Percentiles rank a stretch among this genome's conserved stretches.
Evolutionary conservation across 371 early-diverging fungal genomes (phyloP).

Genomic region (Mucor saturninus): DNA sequence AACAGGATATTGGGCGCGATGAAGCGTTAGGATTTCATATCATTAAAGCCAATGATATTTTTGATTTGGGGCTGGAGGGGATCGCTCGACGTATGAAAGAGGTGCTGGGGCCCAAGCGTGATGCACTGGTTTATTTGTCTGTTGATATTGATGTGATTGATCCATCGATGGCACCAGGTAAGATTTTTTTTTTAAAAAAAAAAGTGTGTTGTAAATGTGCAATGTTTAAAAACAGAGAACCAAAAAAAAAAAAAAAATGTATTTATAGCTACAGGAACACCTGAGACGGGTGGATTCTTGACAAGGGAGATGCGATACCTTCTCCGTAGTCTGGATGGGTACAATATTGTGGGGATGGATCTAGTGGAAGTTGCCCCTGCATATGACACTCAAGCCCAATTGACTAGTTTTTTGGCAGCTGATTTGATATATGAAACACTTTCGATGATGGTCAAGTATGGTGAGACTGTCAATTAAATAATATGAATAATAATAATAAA

Average conservation of each 20-base stretch:
- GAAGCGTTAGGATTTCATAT: conserved; percentile 49
- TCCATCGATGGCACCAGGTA: conserved; percentile 52
- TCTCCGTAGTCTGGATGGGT: conserved; percentile 47
- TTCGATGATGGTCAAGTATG: conserved; percentile 53
- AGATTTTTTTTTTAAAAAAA: not conserved
- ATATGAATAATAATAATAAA: not conserved
- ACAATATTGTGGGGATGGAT: conserved; percentile 52
- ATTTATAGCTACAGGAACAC: conserved; percentile 48
- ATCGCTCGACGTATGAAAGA: conserved; percentile 50
- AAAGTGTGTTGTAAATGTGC: not conserved
- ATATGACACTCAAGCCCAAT: conserved; percentile 57
- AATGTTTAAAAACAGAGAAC: not conserved
- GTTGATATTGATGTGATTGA: conserved; percentile 61
- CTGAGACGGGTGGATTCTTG: conserved; percentile 58
- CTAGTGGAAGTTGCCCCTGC: conserved; percentile 58
- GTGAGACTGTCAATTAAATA: conserved; percentile 7
- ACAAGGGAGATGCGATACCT: conserved; percentile 56
- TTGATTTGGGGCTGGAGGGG: conserved; percentile 50
- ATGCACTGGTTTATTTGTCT: conserved; percentile 49
- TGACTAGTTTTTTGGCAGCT: conserved; percentile 51
- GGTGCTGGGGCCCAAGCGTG: conserved; percentile 39
- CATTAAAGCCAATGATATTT: conserved; percentile 56
- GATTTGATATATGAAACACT: conserved; percentile 51
- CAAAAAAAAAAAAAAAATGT: not conserved
- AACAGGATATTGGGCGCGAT: conserved; percentile 44